Evolutionary conservation across 1,139 yeast species (phyloP), one percentile per base, ranked within the genome.

Genomic region (Saccharomyces hybrid): DNA sequence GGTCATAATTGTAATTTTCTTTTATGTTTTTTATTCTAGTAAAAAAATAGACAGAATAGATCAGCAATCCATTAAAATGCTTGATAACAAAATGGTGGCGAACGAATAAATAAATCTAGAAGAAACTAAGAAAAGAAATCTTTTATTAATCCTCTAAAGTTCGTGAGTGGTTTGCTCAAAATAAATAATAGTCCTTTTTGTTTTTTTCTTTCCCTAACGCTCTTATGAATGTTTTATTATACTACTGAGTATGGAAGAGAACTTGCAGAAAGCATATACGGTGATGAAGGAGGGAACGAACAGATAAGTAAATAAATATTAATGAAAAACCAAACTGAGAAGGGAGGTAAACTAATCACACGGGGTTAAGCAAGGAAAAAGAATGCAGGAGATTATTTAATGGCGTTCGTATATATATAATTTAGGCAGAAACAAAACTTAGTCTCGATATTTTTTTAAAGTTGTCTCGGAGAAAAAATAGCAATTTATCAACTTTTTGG

Each of bases 21-120:
- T 9, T 9, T 16, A 24, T 24, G 26, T 19, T 38, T 38, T 38
- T 16, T 38, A 16, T 16, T 19, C 44, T 38, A 38, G 24, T 24
- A 4, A 19, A 16, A 16, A 38, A 9, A 11, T 38, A 38, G 44
- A 19, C 11, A 19, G 12, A 38, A 38, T 12, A 38, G 19, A 38
- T 38, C 44, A 38, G 44, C 44, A 38, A 38, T 16, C 44, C 44
- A 38, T 38, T 38, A 38, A 38, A 38, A 38, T 38, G 44, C 44
- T 16, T 2, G 12, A 16, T 16, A 19, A 8, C n/a, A 14, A 19
- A 16, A 19, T 38, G 19, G n/a, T 38, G 21, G 24, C 7, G 19
- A 24, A 16, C 26, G 9, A 38, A 38, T 38, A 38, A 38, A 38
- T 38, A 38, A 14, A 19, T 16, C 4, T 16, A 12, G 21, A 11